Conservation (phyloP, 352 stramenopile genomes). For the Globisporangium lucens region DNA sequence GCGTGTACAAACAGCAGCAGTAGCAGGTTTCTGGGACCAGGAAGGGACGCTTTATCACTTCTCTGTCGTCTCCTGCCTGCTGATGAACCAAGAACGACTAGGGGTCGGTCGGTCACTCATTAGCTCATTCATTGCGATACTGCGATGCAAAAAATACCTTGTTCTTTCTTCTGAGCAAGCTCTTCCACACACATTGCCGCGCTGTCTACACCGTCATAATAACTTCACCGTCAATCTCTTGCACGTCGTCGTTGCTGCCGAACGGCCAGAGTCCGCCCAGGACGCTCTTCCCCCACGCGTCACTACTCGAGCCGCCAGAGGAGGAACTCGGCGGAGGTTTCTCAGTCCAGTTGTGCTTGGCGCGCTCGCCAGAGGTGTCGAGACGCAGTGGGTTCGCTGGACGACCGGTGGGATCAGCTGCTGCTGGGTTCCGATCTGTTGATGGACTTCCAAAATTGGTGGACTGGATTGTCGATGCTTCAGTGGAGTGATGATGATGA, state of each 20-base stretch:
- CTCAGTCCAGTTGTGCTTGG: conserved; percentile 27
- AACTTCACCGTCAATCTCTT: conserved; percentile 60
- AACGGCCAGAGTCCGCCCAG: conserved; percentile 45
- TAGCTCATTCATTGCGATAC: neutral
- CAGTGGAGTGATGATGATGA: neutral
- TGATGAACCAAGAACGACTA: conserved; percentile 1
- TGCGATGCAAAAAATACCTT: neutral
- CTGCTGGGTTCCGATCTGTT: neutral
- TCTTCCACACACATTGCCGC: conserved; percentile 14
- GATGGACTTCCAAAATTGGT: neutral
- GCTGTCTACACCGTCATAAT: conserved; percentile 77
- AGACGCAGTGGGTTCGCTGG: conserved; percentile 12
- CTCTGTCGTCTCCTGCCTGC: neutral
- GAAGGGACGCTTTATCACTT: neutral
- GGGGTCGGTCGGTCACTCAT: neutral
- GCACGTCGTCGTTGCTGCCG: conserved; percentile 27
- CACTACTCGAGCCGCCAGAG: conserved; percentile 6
- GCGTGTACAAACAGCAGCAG: conserved; percentile 61
- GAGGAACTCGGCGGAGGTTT: conserved; percentile 14
- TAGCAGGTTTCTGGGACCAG: neutral
- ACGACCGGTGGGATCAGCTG: neutral
- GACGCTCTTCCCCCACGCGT: conserved; percentile 49
- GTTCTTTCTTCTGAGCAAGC: neutral
- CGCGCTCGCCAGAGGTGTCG: neutral
- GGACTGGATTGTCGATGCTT: neutral